Evolutionary conservation across 2,329 filamentous ascomycete species (phyloP).

Genomic region (Penicillium sp.): DNA sequence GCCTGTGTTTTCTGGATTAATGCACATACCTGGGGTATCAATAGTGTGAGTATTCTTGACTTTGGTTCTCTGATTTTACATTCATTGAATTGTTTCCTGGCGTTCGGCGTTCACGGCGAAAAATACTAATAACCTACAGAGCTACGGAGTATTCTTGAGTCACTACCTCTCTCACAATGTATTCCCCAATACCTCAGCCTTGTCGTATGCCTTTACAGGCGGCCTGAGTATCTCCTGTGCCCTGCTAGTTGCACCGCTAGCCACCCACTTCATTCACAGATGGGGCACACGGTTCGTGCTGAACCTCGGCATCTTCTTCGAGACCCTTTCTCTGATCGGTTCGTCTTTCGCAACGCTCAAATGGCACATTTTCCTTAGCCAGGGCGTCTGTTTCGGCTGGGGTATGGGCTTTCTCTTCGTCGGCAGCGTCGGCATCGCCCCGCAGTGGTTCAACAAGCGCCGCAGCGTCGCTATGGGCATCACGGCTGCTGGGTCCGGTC

Average conservation of each 20-base stretch:
- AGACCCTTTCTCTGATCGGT: conserved; percentile 57
- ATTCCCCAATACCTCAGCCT: conserved; percentile 56
- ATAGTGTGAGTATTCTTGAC: conserved; percentile 52
- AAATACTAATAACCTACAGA: conserved; percentile 24
- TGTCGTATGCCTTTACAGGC: conserved; percentile 63
- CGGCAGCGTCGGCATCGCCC: conserved; percentile 56
- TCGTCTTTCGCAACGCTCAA: conserved; percentile 58
- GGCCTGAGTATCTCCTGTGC: conserved; percentile 61
- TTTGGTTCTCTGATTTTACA: too few species aligned
- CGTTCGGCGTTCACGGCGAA: too few species aligned
- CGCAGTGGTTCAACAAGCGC: conserved; percentile 64
- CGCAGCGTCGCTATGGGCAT: conserved; percentile 64
- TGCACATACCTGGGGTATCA: conserved; percentile 74
- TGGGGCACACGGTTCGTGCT: conserved; percentile 58
- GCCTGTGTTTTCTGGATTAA: conserved; percentile 60
- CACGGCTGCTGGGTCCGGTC: conserved; percentile 58
- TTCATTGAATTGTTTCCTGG: too few species aligned
- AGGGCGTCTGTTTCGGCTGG: conserved; percentile 63
- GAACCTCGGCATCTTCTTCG: conserved; percentile 57
- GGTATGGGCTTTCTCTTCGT: conserved; percentile 66
- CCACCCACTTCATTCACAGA: conserved; percentile 55
- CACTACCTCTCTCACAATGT: conserved; percentile 58
- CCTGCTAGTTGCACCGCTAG: conserved; percentile 59
- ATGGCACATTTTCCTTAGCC: conserved; percentile 63
- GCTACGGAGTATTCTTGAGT: conserved; percentile 61